These are phyloP conservation scores for Coniophora puteana DNA, from an alignment of 1,284 basidiomycete species.

Conservation along the genomic window DNA sequence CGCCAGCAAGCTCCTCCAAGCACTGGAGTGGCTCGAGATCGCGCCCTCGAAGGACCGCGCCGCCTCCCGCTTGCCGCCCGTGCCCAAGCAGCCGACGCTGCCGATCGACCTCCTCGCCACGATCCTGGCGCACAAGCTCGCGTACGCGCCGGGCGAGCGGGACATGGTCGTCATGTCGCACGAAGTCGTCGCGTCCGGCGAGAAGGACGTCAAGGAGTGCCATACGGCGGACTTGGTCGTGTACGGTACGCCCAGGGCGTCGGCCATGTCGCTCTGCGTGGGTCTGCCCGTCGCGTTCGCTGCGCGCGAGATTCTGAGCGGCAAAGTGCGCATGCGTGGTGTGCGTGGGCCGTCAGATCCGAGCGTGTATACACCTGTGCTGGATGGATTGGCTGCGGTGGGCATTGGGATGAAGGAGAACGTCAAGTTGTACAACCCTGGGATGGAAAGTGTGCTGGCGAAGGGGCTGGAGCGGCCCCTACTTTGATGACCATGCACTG, in stretches of 20 bases:
- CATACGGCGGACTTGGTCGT: slow-evolving; percentile 75
- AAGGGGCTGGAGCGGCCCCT: slow-evolving; percentile 21
- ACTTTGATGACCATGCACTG: not conserved
- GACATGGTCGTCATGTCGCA: slow-evolving; percentile 90
- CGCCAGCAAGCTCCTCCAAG: slow-evolving; percentile 38
- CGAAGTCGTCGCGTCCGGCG: slow-evolving; percentile 55
- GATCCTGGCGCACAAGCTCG: slow-evolving; percentile 73
- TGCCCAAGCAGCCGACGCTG: slow-evolving; percentile 37
- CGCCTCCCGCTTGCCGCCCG: slow-evolving; percentile 35
- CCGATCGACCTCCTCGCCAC: slow-evolving; percentile 81
- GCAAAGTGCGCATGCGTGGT: slow-evolving; percentile 54
- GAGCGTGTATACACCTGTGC: slow-evolving; percentile 58
- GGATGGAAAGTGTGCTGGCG: slow-evolving; percentile 26
- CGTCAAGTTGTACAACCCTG: slow-evolving; percentile 20
- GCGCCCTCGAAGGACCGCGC: slow-evolving; percentile 22
- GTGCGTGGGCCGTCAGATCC: slow-evolving; percentile 65
- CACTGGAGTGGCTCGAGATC: slow-evolving; percentile 60
- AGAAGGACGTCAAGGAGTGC: slow-evolving; percentile 38
- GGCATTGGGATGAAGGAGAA: slow-evolving; percentile 71
- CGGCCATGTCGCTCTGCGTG: slow-evolving; percentile 89
- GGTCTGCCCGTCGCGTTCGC: slow-evolving; percentile 85
- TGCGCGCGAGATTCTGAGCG: slow-evolving; percentile 70
- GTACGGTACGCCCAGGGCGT: slow-evolving; percentile 63
- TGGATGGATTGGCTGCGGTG: slow-evolving; percentile 54
- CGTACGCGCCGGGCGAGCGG: slow-evolving; percentile 70